Conservation (phyloP, 2,329 filamentous ascomycete species). For the Alternaria ethzedia region DNA sequence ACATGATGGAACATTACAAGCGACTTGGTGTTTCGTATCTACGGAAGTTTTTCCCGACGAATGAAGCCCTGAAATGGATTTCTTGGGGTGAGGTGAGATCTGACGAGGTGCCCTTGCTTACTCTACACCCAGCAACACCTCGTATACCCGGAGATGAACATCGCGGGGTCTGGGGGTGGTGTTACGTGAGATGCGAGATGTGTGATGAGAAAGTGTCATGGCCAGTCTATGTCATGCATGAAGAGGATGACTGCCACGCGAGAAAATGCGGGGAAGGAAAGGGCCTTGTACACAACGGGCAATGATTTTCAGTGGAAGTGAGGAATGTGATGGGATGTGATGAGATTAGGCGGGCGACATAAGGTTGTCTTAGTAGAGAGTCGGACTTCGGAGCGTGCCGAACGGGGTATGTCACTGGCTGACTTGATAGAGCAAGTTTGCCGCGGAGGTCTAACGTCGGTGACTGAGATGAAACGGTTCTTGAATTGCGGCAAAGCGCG, state of each 20-base stretch:
- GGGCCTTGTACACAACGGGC: neutral
- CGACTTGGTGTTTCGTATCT: neutral
- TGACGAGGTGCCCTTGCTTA: neutral
- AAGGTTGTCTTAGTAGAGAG: neutral
- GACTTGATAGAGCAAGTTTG: neutral
- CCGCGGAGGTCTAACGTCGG: neutral
- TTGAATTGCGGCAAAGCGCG: neutral
- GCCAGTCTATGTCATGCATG: neutral
- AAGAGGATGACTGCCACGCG: neutral
- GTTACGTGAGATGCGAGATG: neutral
- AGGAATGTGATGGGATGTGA: neutral
- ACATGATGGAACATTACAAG: neutral
- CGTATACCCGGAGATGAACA: neutral
- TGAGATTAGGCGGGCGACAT: neutral
- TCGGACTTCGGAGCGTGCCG: slow-evolving; percentile 1
- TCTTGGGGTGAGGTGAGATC: neutral
- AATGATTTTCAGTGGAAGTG: neutral
- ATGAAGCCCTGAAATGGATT: neutral
- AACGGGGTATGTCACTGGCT: neutral
- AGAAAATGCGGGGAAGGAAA: neutral
- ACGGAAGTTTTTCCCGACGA: neutral
- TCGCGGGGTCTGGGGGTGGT: neutral
- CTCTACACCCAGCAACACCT: neutral
- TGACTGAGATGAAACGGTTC: neutral
- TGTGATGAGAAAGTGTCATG: neutral